Evolutionary conservation across 441 rosid genomes (phyloP).

Genomic region (Flueggea neowawraea): DNA sequence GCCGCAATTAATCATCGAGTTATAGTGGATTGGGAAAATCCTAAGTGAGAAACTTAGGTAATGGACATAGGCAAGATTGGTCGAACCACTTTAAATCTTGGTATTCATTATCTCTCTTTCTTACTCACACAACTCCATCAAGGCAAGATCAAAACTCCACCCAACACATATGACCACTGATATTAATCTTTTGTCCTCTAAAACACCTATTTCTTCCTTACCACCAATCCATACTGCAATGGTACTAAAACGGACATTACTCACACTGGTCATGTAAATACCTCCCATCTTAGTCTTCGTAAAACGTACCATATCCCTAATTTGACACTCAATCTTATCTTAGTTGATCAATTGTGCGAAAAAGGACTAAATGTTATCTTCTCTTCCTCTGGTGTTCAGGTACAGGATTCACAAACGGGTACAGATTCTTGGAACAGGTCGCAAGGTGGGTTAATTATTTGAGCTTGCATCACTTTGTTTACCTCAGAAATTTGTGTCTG

Average conservation of each 20-base stretch:
- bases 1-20: too few relatives aligned
- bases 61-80: too few relatives aligned
- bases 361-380: background rate
- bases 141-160: too few relatives aligned
- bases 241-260: background rate
- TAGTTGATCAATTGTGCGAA: constrained; percentile 8
- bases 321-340: constrained; percentile 2
- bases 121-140: too few relatives aligned
- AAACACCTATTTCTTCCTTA: background rate
- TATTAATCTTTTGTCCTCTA: background rate
- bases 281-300: background rate
- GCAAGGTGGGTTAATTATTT: constrained; percentile 4
- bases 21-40: too few relatives aligned
- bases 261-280: constrained; percentile 1
- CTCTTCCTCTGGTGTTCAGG: constrained; percentile 3
- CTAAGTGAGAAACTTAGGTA: too few relatives aligned
- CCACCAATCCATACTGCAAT: background rate
- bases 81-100: too few relatives aligned
- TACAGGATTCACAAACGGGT: constrained; percentile 4
- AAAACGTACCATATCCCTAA: background rate
- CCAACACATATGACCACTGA: background rate
- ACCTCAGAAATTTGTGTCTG: background rate
- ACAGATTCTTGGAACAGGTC: constrained; percentile 1
- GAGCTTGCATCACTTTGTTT: constrained; percentile 1
- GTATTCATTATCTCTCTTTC: too few relatives aligned